Percentiles rank a stretch among this genome's conserved stretches.
Conservation (phyloP, 352 stramenopile genomes). For the Phytophthora uliginosa region DNA sequence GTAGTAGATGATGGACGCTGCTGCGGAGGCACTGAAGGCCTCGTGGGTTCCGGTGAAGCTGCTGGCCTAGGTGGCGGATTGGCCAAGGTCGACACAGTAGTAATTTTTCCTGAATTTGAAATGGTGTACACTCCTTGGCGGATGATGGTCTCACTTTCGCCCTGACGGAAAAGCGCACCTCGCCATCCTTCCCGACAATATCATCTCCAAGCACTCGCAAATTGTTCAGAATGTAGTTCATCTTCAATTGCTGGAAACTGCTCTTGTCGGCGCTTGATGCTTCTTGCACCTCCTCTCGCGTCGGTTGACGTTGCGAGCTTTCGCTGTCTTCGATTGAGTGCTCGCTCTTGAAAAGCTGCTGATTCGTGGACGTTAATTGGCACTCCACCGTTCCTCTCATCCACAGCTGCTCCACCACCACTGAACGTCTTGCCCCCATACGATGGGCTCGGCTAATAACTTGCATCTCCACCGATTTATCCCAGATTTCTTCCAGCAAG, state of each 20-base stretch:
- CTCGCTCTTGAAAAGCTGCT: constrained; percentile 19
- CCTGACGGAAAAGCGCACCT: constrained; percentile 49
- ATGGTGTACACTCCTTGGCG: constrained; percentile 42
- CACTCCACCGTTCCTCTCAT: constrained; percentile 86
- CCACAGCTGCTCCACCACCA: constrained; percentile 94
- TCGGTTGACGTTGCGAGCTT: constrained; percentile 16
- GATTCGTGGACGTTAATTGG: constrained; percentile 43
- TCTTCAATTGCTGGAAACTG: constrained; percentile 39
- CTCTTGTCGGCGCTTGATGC: constrained; percentile 37
- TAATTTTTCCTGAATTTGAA: constrained; percentile 19
- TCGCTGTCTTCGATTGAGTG: constrained; percentile 3
- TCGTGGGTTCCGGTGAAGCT: background rate
- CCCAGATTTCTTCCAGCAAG: constrained; percentile 96
- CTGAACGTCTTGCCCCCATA: constrained; percentile 92
- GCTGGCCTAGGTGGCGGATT: background rate
- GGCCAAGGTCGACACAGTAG: constrained; percentile 20
- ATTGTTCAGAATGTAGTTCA: constrained; percentile 54
- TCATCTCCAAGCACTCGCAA: constrained; percentile 38
- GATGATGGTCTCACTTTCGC: constrained; percentile 32
- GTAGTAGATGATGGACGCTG: background rate
- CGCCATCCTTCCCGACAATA: constrained; percentile 35
- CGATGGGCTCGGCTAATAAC: constrained; percentile 96
- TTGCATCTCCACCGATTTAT: constrained; percentile 95
- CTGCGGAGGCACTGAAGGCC: background rate
- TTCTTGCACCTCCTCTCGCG: constrained; percentile 31